A percentile compares a stretch with the other conserved stretches of the same genome.
Evolutionary conservation across 163 green algal species (phyloP).

Genomic region (Scenedesmus sp.): DNA sequence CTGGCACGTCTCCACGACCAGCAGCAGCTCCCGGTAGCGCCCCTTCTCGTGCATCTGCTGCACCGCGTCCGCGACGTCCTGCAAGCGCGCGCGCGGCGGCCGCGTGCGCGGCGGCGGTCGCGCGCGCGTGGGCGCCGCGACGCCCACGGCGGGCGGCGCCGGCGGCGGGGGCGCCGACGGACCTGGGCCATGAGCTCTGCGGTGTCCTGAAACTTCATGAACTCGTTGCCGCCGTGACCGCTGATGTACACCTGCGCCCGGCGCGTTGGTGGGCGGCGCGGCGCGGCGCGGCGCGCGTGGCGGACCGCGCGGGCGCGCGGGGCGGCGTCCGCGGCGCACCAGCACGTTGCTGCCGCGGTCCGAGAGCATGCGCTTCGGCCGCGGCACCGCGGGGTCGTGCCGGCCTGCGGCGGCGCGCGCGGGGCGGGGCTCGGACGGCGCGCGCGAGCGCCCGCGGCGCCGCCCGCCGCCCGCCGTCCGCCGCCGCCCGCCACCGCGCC

Average conservation of each 20-base stretch:
- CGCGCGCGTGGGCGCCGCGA: too few species aligned
- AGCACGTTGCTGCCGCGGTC: constrained; percentile 82
- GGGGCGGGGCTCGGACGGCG: too few species aligned
- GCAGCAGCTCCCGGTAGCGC: constrained; percentile 80
- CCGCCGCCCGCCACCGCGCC: too few species aligned
- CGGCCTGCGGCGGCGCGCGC: constrained; percentile 62
- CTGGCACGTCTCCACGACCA: constrained; percentile 92
- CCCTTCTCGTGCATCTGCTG: constrained; percentile 45
- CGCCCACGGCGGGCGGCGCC: too few species aligned
- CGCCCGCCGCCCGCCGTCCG: too few species aligned
- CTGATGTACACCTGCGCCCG: constrained; percentile 84
- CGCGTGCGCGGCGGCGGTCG: neutral
- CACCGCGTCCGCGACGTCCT: constrained; percentile 40
- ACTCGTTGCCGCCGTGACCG: constrained; percentile 88
- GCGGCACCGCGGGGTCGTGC: constrained; percentile 75
- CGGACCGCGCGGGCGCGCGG: too few species aligned
- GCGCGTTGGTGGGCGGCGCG: too few species aligned
- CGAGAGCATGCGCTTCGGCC: constrained; percentile 82
- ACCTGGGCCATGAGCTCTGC: constrained; percentile 74
- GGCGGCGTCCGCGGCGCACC: too few species aligned
- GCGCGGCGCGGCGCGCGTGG: too few species aligned
- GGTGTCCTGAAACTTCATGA: constrained; percentile 91
- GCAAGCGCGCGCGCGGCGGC: neutral
- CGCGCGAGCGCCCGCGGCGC: too few species aligned
- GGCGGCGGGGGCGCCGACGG: too few species aligned